These are phyloP conservation scores for Bacidia gigantensis DNA, from an alignment of 495 filamentous ascomycete genomes.

Conservation along the genomic window DNA sequence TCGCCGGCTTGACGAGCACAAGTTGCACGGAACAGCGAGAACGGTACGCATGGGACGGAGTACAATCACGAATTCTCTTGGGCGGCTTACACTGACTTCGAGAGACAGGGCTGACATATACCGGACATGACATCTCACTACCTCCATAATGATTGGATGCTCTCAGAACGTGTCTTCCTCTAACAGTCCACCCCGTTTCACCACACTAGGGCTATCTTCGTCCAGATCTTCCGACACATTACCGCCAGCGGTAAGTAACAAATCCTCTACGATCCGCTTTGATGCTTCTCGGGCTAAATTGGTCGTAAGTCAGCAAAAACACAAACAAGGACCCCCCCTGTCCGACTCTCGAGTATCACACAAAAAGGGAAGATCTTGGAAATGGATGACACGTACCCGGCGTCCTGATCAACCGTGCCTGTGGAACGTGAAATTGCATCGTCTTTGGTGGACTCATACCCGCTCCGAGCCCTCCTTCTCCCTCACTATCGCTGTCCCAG, in stretches of 20 bases:
- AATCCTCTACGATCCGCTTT: slow-evolving; percentile 79
- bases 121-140: not conserved
- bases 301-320: not conserved
- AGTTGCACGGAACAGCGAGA: too few relatives aligned
- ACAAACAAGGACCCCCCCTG: not conserved
- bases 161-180: slow-evolving; percentile 58
- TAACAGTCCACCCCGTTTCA: slow-evolving; percentile 50
- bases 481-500: slow-evolving; percentile 52
- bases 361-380: slow-evolving; percentile 5
- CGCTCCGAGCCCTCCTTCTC: slow-evolving; percentile 40
- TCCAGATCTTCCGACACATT: slow-evolving; percentile 37
- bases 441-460: slow-evolving; percentile 89
- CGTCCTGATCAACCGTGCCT: slow-evolving; percentile 75
- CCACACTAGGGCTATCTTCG: slow-evolving; percentile 63
- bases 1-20: too few relatives aligned
- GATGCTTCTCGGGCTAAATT: slow-evolving; percentile 71
- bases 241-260: slow-evolving; percentile 76
- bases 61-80: too few relatives aligned
- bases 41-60: too few relatives aligned
- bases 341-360: too few relatives aligned
- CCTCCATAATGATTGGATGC: not conserved
- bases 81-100: too few relatives aligned
- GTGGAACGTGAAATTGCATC: slow-evolving; percentile 89
- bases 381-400: slow-evolving; percentile 48
- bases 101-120: too few relatives aligned